Evolutionary conservation across 176 grass and related monocot species (phyloP).

Genomic region (Pontederia crassipes): DNA sequence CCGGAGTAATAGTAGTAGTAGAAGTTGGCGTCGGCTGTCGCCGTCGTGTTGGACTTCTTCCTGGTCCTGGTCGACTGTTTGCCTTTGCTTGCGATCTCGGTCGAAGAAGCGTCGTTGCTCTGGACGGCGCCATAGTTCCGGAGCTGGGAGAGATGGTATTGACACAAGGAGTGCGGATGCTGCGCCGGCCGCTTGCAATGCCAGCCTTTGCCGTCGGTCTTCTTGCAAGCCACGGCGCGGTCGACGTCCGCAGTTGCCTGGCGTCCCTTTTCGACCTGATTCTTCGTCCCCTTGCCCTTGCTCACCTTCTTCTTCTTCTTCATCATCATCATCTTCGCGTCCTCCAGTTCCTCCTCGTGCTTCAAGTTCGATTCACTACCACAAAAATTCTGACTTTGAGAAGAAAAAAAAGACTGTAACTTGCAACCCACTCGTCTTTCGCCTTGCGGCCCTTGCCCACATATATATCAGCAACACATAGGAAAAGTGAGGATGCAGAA

Average conservation of each 20-base stretch:
- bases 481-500: too few species aligned
- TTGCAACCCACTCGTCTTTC: not conserved
- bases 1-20: conserved; percentile 39
- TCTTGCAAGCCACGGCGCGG: conserved; percentile 3
- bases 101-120: not conserved
- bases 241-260: not conserved
- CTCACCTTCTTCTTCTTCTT: conserved; percentile 6
- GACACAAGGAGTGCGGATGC: conserved; percentile 10
- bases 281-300: not conserved
- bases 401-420: not conserved
- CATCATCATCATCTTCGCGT: not conserved
- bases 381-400: not conserved
- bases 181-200: conserved; percentile 10
- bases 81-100: not conserved
- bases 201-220: conserved; percentile 18
- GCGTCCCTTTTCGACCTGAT: not conserved
- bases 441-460: not conserved
- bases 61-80: not conserved
- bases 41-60: not conserved
- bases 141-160: conserved; percentile 11
- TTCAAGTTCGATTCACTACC: not conserved
- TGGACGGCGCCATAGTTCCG: not conserved
- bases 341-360: not conserved
- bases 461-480: not conserved
- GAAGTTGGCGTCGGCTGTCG: not conserved